Percentiles rank a stretch among this genome's conserved stretches.
phyloP scores from a whole-genome alignment of 2,329 filamentous ascomycete species.

The Venturia asperata region DNA sequence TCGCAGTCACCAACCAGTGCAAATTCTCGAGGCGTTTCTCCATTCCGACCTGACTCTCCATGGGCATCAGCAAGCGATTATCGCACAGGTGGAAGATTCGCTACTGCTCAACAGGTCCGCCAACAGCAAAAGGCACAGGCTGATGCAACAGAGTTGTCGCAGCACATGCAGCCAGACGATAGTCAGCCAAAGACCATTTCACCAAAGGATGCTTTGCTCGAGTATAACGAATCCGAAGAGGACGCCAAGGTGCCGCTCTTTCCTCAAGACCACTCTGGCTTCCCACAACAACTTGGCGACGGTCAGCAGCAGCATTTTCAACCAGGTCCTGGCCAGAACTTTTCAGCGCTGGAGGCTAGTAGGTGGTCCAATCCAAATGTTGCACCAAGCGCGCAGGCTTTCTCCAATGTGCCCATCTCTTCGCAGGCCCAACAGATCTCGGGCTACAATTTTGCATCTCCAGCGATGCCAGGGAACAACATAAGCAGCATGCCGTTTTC shows the following conservation, averaged over 20 bases:
- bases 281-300: slow-evolving; percentile 8
- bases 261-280: slow-evolving; percentile 37
- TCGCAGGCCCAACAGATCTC: slow-evolving; percentile 25
- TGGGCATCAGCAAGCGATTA: slow-evolving; percentile 7
- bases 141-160: slow-evolving; percentile 44
- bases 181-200: slow-evolving; percentile 72
- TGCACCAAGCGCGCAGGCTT: slow-evolving; percentile 8
- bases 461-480: slow-evolving; percentile 30
- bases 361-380: slow-evolving; percentile 15
- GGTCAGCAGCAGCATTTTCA: slow-evolving; percentile 13
- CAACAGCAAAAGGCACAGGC: slow-evolving; percentile 56
- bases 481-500: slow-evolving; percentile 30
- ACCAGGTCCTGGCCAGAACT: background rate
- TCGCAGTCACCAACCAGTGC: slow-evolving; percentile 49
- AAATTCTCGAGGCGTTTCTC: slow-evolving; percentile 62
- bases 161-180: slow-evolving; percentile 28
- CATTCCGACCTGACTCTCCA: slow-evolving; percentile 63
- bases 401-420: slow-evolving; percentile 25
- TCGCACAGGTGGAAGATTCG: slow-evolving; percentile 31
- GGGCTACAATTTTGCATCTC: slow-evolving; percentile 42
- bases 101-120: slow-evolving; percentile 52
- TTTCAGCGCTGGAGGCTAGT: background rate
- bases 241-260: slow-evolving; percentile 68
- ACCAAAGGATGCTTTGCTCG: slow-evolving; percentile 82
- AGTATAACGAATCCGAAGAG: slow-evolving; percentile 70